These are phyloP conservation scores for Wickerhamomyces alni DNA, from an alignment of 805 yeast genomes.

Conservation along the genomic window DNA sequence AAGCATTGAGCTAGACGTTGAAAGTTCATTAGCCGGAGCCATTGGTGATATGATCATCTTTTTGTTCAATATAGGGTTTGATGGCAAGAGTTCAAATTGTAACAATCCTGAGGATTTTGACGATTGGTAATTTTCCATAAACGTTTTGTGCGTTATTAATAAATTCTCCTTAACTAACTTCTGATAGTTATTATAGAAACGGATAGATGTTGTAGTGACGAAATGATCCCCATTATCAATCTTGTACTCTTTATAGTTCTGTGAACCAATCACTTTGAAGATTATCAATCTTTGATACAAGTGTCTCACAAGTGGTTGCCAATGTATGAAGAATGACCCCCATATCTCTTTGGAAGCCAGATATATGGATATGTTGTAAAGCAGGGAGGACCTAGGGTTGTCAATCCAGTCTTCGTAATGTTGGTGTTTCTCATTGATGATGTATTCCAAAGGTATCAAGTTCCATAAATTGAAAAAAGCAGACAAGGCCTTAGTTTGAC, in stretches of 20 bases:
- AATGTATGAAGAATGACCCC: conserved; percentile 60
- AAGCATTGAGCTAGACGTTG: no score
- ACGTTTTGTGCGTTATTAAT: not conserved
- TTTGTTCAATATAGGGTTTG: conserved; percentile 41
- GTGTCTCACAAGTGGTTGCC: conserved; percentile 72
- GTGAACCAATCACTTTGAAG: conserved; percentile 52
- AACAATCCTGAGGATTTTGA: not conserved
- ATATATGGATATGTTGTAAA: conserved; percentile 48
- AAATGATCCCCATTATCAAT: not conserved
- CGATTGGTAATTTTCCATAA: conserved; percentile 3
- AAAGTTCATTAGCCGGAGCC: not conserved
- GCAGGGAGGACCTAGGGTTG: conserved; percentile 33
- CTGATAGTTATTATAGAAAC: not conserved
- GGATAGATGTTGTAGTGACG: conserved; percentile 4
- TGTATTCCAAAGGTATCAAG: conserved; percentile 39
- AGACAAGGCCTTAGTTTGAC: conserved; percentile 57
- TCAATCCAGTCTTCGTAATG: conserved; percentile 34
- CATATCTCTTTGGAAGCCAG: conserved; percentile 45
- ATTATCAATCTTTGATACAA: conserved; percentile 61
- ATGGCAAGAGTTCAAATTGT: conserved; percentile 17
- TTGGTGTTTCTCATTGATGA: not conserved
- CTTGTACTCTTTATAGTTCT: not conserved
- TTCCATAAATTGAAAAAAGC: conserved; percentile 74
- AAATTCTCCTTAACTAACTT: not conserved
- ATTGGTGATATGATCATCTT: conserved; percentile 38